Base-by-base conservation (phyloP, 306 rosid species). In the Ziziphus jujuba region DNA sequence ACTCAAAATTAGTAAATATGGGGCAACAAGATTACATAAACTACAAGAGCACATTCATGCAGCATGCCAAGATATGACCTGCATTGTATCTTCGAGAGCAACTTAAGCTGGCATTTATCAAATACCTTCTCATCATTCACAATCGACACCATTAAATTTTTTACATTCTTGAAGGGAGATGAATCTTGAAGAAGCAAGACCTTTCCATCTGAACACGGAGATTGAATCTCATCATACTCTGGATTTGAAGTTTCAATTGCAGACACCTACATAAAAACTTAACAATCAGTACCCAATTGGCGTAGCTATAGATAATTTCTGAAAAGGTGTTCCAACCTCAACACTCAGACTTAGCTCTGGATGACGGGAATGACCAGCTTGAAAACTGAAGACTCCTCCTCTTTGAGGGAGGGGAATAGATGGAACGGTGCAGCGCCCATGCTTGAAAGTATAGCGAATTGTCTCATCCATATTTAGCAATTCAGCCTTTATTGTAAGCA, bases 401-500 rank as follows among this genome's bases (percentile, higher is more conserved):
- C 24, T 69, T 6, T 36, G 68, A 33, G 92, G 85, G 57, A 87
- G 20, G 33, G 34, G 56, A 28, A 84, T 75, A 34, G 68, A 44
- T 15, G 66, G 79, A 65, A 87, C 65, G 7, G 69, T 67, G 63
- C 87, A 81, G 2, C 79, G 52, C 10, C 91, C 91, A 35, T 74
- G 78, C 76, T 79, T 77, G 60, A 87, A 84, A 59, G 72, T 66
- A 63, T 74, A 79, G 14, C 74, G 84, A 25, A 79, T 53, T 28
- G 71, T 73, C 13, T 79, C 76, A 59, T 68, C 82, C 9, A 64
- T 47, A 23, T n/a, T 54, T 31, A 19, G 57, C 23, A 71, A 63
- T 35, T 57, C 83, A 6, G 81, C 72, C 76, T 69, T 81, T 56
- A 87, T 62, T 56, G 63, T 69, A 21, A 86, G 91, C 84, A 77